phyloP scores from a whole-genome alignment of 2,329 filamentous ascomycete species.

The Ceratocystis alfenasii region DNA sequence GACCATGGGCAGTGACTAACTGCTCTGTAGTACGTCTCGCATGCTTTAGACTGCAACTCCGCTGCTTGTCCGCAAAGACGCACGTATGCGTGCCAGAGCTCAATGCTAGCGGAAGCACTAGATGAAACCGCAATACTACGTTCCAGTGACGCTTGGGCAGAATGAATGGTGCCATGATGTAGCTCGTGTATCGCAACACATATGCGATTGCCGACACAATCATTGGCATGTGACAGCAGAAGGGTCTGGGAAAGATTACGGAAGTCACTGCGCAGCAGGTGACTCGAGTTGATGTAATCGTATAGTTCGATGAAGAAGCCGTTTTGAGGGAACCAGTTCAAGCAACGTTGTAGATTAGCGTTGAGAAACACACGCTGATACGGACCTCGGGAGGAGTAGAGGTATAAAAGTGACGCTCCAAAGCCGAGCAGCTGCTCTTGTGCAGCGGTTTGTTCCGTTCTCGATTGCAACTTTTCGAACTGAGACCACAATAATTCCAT shows the following conservation, averaged over 20 bases:
- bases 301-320: slow-evolving; percentile 61
- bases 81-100: slow-evolving; percentile 41
- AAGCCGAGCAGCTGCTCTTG: slow-evolving; percentile 60
- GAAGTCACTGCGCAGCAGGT: slow-evolving; percentile 64
- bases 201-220: slow-evolving; percentile 35
- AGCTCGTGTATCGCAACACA: slow-evolving; percentile 44
- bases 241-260: slow-evolving; percentile 50
- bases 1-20: slow-evolving; percentile 39
- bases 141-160: slow-evolving; percentile 41
- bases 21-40: slow-evolving; percentile 39
- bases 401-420: slow-evolving; percentile 52
- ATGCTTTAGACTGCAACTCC: slow-evolving; percentile 33
- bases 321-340: slow-evolving; percentile 60
- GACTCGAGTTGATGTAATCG: slow-evolving; percentile 59
- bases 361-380: slow-evolving; percentile 59
- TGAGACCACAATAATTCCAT: slow-evolving; percentile 34
- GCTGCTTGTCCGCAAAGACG: slow-evolving; percentile 34
- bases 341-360: slow-evolving; percentile 46
- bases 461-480: slow-evolving; percentile 35
- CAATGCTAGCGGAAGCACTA: slow-evolving; percentile 29
- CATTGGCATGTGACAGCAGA: slow-evolving; percentile 33
- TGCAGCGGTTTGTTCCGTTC: slow-evolving; percentile 28
- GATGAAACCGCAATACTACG: slow-evolving; percentile 35
- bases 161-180: slow-evolving; percentile 37
- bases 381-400: slow-evolving; percentile 46